Percentiles rank a stretch among this genome's conserved stretches.
Conservation (phyloP, 164 flowering plant species). For the Litsea cubeba region DNA sequence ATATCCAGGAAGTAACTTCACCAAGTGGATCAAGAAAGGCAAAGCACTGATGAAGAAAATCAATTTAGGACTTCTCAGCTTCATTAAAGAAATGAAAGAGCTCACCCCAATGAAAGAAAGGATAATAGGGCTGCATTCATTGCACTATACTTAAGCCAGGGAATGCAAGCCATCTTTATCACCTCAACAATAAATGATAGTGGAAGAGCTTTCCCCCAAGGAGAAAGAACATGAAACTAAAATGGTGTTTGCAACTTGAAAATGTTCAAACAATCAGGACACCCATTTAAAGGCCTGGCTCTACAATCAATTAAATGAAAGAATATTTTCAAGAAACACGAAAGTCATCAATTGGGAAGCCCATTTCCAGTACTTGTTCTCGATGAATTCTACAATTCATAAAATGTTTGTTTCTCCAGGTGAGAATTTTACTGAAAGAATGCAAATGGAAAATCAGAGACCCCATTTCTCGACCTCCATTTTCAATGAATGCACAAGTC, state of each 20-base stretch:
- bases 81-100: neutral
- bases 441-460: constrained; percentile 17
- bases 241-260: neutral
- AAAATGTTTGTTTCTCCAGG: constrained; percentile 6
- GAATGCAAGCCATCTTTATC: neutral
- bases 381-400: constrained; percentile 15
- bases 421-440: constrained; percentile 8
- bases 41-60: neutral
- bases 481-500: neutral
- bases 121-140: neutral
- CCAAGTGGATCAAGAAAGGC: neutral
- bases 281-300: constrained; percentile 10
- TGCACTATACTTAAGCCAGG: neutral
- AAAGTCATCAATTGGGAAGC: constrained; percentile 8
- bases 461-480: constrained; percentile 1
- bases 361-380: constrained; percentile 10
- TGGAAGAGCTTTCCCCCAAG: neutral
- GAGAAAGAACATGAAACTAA: neutral
- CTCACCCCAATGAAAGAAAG: neutral
- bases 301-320: constrained; percentile 8
- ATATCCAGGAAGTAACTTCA: neutral
- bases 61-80: neutral
- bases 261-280: constrained; percentile 5
- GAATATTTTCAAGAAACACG: constrained; percentile 8
- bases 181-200: neutral